Conservation (phyloP, 192 early-diverging fungal species). For the Coemansia sp. region DNA sequence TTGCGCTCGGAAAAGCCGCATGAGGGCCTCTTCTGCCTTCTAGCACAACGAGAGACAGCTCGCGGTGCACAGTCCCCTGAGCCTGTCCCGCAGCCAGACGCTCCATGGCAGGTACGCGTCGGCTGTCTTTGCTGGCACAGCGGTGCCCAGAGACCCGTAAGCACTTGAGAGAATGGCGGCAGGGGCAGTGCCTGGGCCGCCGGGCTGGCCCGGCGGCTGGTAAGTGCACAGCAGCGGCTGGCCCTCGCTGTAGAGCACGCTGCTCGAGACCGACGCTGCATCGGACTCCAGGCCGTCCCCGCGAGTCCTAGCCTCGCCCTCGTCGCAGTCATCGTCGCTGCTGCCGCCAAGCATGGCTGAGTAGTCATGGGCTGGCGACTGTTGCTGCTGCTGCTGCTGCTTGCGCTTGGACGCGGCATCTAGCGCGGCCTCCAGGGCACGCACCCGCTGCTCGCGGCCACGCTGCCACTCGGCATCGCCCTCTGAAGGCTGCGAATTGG, state of each 20-base stretch:
- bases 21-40: background rate
- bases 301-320: conserved; percentile 1
- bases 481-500: background rate
- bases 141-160: conserved; percentile 7
- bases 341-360: conserved; percentile 35
- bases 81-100: conserved; percentile 3
- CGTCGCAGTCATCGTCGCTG: background rate
- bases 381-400: conserved; percentile 2
- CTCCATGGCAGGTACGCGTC: conserved; percentile 43
- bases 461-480: conserved; percentile 18
- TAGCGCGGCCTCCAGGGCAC: conserved; percentile 29
- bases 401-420: conserved; percentile 7
- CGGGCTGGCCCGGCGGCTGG: conserved; percentile 15
- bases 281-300: background rate
- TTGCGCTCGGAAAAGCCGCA: background rate
- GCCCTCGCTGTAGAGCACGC: conserved; percentile 38
- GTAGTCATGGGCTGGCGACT: conserved; percentile 7
- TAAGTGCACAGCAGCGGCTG: conserved; percentile 45
- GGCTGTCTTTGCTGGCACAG: conserved; percentile 13
- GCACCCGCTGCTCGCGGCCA: conserved; percentile 34
- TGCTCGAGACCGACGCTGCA: conserved; percentile 24
- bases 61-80: conserved; percentile 6
- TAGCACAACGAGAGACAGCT: background rate
- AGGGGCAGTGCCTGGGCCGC: background rate
- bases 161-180: no score